Percentiles rank a stretch among this genome's conserved stretches.
Conservation (phyloP, 495 filamentous ascomycete genomes). For the Neurospora sp. region DNA sequence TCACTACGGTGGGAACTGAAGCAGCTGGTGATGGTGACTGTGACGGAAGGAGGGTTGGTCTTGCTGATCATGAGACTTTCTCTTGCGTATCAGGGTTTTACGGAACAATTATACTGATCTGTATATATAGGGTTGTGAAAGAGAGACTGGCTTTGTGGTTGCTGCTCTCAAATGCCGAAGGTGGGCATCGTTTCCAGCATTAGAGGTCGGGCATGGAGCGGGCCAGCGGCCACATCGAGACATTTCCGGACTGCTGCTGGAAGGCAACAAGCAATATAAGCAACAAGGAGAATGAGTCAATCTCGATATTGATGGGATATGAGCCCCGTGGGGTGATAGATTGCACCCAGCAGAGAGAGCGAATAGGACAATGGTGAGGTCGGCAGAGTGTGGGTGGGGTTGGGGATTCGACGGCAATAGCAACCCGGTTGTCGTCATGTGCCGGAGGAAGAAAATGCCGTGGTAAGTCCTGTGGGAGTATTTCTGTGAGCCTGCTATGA, state of each 20-base stretch:
- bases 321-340: slow-evolving; percentile 11
- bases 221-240: not conserved
- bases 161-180: not conserved
- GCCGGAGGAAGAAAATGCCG: not conserved
- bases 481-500: not conserved
- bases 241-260: not conserved
- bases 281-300: not conserved
- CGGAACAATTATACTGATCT: no score
- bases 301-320: not conserved
- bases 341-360: slow-evolving; percentile 7
- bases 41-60: not conserved
- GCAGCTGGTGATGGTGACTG: not conserved
- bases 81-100: not conserved
- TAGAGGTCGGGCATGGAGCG: not conserved
- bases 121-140: not conserved
- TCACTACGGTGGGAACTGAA: not conserved
- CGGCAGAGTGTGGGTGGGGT: slow-evolving; percentile 12
- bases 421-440: slow-evolving; percentile 7
- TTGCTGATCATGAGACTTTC: not conserved
- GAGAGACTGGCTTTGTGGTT: not conserved
- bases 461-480: not conserved
- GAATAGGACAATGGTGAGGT: slow-evolving; percentile 11
- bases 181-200: not conserved
- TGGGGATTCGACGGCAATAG: slow-evolving; percentile 8
- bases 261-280: not conserved